Base-by-base conservation (phyloP, 2,329 filamentous ascomycete species). In the Cryphonectria parasitica region DNA sequence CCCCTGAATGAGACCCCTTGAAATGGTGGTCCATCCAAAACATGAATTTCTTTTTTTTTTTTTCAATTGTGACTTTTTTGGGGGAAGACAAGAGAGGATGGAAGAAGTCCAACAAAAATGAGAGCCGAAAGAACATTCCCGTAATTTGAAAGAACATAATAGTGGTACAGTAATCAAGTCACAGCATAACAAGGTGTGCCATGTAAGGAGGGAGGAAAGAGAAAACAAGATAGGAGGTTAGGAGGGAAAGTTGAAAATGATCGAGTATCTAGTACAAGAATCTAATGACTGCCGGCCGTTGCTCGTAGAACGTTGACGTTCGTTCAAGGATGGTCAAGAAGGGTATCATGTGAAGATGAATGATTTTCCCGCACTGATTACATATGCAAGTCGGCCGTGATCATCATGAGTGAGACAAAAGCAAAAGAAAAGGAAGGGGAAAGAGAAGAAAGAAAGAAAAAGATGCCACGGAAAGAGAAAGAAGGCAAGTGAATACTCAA, bases 311-410 rank as follows among this genome's bases (percentile, higher is more conserved):
- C 25, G 28, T 66, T 56, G 63, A 64, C 62, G 54, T 64, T 49
- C 52, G 34, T 69, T 52, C 31, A 75, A 73, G 39, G 74, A 76
- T 64, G 45, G 75, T 73, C 72, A 54, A 71, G 72, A 74, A 75
- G 74, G 74, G 75, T 75, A 75, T 75, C 74, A 70, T 70, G 36
- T 64, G 22, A 60, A 69, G 68, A 39, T 45, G 34, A 60, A 60
- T 54, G 25, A 28, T 60, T 52, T 49, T 25, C 64, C 54, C 28
- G 15, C 56, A 75, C 73, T 63, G 74, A 73, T 71, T 63, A 72
- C 71, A 71, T 74, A 71, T 74, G 69, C 61, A 54, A 67, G 63
- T 69, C 72, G 72, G 70, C 72, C 70, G 72, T 73, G 15, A 67
- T 63, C 49, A 43, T 70, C 69, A 67, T 70, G n/a, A 45, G 39